Conservation (phyloP, 306 rosid genomes). For the Delonix regia region DNA sequence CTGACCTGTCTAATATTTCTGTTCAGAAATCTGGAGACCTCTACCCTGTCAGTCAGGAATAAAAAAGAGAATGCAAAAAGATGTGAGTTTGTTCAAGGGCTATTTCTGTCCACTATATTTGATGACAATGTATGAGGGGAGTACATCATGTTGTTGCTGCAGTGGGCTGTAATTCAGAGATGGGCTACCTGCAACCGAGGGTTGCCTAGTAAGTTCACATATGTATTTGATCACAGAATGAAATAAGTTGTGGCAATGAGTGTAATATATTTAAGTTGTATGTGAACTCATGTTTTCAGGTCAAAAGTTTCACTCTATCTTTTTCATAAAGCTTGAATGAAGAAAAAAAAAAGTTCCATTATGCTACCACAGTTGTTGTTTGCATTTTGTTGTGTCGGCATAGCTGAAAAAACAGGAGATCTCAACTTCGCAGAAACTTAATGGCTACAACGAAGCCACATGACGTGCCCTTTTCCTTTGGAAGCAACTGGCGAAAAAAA, state of each 20-base stretch:
- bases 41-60: slow-evolving; percentile 74
- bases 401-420: neutral
- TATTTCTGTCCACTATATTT: slow-evolving; percentile 79
- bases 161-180: neutral
- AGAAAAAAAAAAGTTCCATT: slow-evolving; percentile 15
- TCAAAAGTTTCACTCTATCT: slow-evolving; percentile 38
- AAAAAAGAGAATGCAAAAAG: slow-evolving; percentile 75
- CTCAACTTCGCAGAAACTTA: neutral
- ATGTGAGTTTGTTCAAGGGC: slow-evolving; percentile 74
- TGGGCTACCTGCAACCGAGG: slow-evolving; percentile 13
- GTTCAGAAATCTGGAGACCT: slow-evolving; percentile 56
- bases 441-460: neutral
- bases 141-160: neutral
- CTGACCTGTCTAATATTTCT: slow-evolving; percentile 24
- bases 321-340: slow-evolving; percentile 41
- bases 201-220: slow-evolving; percentile 51
- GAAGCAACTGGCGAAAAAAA: neutral
- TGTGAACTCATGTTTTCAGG: slow-evolving; percentile 52
- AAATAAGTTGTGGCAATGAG: slow-evolving; percentile 54
- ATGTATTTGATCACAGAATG: slow-evolving; percentile 54
- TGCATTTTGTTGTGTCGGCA: slow-evolving; percentile 1
- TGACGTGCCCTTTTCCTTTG: neutral
- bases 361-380: neutral
- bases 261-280: slow-evolving; percentile 62
- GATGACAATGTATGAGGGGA: slow-evolving; percentile 55